These are phyloP conservation scores for Fusarium sp. DNA, from an alignment of 2,329 filamentous ascomycete species.

Conservation along the genomic window DNA sequence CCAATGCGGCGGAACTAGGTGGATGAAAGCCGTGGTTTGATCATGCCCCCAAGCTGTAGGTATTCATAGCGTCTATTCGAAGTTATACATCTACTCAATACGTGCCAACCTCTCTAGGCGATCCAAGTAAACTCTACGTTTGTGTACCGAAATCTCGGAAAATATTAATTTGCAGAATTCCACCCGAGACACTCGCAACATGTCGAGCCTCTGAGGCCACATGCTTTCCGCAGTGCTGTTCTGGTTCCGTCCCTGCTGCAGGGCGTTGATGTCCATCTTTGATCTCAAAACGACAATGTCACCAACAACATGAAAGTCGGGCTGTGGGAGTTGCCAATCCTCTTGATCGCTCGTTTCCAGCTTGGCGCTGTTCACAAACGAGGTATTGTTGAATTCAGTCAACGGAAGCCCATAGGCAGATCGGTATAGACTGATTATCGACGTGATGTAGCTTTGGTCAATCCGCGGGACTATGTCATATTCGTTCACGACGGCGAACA, in stretches of 20 bases:
- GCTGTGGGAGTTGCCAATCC: not conserved
- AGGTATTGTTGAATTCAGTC: not conserved
- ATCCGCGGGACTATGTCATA: constrained; percentile 37
- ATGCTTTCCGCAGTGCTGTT: not conserved
- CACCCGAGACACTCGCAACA: not conserved
- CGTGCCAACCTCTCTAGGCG: constrained; percentile 14
- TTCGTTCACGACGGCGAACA: constrained; percentile 36
- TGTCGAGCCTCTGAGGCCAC: constrained; percentile 4
- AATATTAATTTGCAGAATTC: constrained; percentile 30
- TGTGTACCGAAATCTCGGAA: constrained; percentile 38
- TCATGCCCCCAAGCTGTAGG: too few relatives aligned
- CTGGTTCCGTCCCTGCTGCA: not conserved
- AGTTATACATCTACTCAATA: too few relatives aligned
- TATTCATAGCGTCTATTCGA: too few relatives aligned
- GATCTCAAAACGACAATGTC: not conserved
- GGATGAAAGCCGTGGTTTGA: too few relatives aligned
- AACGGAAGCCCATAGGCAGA: constrained; percentile 15
- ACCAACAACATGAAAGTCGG: constrained; percentile 7
- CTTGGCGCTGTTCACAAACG: rapidly evolving
- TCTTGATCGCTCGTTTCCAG: rapidly evolving
- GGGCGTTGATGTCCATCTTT: not conserved
- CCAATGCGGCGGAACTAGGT: not conserved
- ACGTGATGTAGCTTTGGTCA: constrained; percentile 32
- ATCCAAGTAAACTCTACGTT: constrained; percentile 29
- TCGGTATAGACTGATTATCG: constrained; percentile 34